These are phyloP conservation scores for Lentinula lateritia DNA, from an alignment of 768 basidiomycete genomes.

Conservation along the genomic window DNA sequence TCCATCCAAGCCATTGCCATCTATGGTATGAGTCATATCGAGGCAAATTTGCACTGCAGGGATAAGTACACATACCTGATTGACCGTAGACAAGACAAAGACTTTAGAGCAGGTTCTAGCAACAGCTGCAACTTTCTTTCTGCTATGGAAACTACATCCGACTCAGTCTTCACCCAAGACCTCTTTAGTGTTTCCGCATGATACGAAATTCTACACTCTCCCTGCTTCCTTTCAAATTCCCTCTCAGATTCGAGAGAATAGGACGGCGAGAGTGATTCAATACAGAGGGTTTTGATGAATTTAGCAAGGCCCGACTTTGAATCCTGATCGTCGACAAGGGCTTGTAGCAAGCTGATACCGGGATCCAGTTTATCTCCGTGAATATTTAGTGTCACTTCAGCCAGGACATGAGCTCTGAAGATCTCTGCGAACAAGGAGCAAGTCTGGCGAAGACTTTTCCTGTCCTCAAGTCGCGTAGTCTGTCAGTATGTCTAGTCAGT, in stretches of 20 bases:
- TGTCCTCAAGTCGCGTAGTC: not conserved
- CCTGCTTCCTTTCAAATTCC: not conserved
- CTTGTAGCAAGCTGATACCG: not conserved
- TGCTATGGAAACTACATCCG: not conserved
- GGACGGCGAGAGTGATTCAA: not conserved
- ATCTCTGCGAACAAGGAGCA: not conserved
- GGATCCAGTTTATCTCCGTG: not conserved
- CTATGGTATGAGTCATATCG: not conserved
- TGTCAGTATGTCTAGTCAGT: not conserved
- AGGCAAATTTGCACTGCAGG: not conserved
- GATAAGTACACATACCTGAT: not conserved
- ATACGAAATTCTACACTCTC: not conserved
- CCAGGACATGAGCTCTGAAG: not conserved
- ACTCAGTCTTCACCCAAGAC: not conserved
- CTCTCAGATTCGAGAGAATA: not conserved
- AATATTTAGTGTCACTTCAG: not conserved
- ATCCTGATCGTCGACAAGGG: not conserved
- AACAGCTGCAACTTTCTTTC: not conserved
- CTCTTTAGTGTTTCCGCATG: not conserved
- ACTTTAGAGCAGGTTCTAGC: not conserved
- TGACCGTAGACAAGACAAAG: not conserved
- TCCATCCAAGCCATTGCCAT: conserved; percentile 1
- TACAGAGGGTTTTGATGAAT: not conserved
- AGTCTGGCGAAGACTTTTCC: not conserved
- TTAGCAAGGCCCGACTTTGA: not conserved